Percentiles rank a stretch among this genome's conserved stretches.
phyloP scores from a whole-genome alignment of 2,329 filamentous ascomycete species.

The Claviceps purpurea region DNA sequence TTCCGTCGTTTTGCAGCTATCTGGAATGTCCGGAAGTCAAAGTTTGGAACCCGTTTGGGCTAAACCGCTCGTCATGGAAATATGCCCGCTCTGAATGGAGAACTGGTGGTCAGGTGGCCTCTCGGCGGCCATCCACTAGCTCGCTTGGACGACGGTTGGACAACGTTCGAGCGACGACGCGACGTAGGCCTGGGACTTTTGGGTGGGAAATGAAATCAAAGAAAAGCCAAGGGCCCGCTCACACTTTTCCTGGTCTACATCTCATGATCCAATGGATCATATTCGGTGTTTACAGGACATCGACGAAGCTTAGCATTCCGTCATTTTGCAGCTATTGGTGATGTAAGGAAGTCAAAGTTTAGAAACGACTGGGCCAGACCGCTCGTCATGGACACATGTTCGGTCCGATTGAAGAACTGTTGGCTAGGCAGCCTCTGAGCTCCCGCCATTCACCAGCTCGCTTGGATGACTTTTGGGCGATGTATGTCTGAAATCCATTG shows the following conservation, averaged over 20 bases:
- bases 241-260: neutral
- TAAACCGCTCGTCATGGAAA: neutral
- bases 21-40: neutral
- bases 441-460: too few relatives aligned
- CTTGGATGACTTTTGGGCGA: too few relatives aligned
- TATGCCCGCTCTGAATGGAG: neutral
- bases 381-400: too few relatives aligned
- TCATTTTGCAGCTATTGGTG: too few relatives aligned
- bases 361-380: too few relatives aligned
- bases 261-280: slow-evolving; percentile 1
- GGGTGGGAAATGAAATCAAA: neutral
- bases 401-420: too few relatives aligned
- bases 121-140: too few relatives aligned
- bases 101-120: neutral
- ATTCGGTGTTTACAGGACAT: neutral
- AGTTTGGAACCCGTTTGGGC: neutral
- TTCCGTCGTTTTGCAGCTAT: too few relatives aligned
- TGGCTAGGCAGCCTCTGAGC: too few relatives aligned
- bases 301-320: neutral
- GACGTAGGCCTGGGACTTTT: neutral
- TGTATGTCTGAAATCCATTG: too few relatives aligned
- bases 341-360: too few relatives aligned
- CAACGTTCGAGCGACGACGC: neutral
- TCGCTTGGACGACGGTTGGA: neutral
- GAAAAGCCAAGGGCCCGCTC: slow-evolving; percentile 1